Evolutionary conservation across 2,329 filamentous ascomycete species (phyloP), one percentile per base, ranked within the genome.

Genomic region (Fusarium pseudoanthophilum): DNA sequence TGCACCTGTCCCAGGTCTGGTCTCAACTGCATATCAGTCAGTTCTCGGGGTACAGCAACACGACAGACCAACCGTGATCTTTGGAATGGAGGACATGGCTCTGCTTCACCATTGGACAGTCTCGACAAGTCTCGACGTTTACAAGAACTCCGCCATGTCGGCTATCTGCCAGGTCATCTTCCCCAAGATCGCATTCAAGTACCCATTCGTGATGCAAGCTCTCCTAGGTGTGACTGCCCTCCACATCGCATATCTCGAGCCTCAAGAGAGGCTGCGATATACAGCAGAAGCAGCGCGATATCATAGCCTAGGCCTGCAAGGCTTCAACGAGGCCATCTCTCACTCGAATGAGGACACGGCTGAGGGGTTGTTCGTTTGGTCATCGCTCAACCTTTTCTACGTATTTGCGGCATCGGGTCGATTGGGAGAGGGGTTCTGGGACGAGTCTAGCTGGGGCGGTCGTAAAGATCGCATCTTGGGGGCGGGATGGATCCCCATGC

Each of bases 31-130:
- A 30, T 40, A 46, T 39, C 30, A 39, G 16, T 24, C 37, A 11
- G 40, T 61, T 7, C 34, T 61, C 3, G 66, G 21, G 10, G 34
- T 43, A 5, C 28, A 36, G 7, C n/a, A n/a, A 30, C 14, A 30
- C 2, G 40, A 53, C 7, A 24, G 18, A 24, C 16, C 53, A 16
- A 8, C 16, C 3, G 24, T 4, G 11, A 56, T 11, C 2, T 67
- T 28, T 3, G 15, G 63, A 2, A n/a, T 60, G 1, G 26, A 45
- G 24, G 64, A 67, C 0, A 67, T 67, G 64, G 64, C 63, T 0
- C 53, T 67, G 0, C 46, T 67, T 5, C 64, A 67, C 9, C 64
- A 67, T 4, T 67, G 64, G 64, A 53, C 64, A 4, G 15, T 67
- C 3, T 48, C 64, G 2, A 53, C 64, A 0, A 42, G 40, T 24